Conservation (phyloP, 2,329 filamentous ascomycete species). For the Fusarium nurragi region DNA sequence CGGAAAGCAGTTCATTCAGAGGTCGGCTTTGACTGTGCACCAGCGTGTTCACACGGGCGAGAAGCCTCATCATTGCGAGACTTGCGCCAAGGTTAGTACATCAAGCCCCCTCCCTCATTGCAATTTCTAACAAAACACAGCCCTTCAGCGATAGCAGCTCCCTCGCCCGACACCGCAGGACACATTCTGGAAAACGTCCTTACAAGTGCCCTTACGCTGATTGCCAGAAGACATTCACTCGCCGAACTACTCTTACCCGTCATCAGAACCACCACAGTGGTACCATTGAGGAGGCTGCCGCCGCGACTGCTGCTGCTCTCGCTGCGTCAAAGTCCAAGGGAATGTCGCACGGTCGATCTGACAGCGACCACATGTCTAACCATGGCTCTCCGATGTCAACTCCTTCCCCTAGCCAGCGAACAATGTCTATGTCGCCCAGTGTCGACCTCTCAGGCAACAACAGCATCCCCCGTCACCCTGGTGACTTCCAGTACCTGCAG, state of each 20-base stretch:
- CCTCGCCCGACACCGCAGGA: constrained; percentile 89
- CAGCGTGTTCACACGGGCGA: constrained; percentile 96
- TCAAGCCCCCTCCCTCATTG: background rate
- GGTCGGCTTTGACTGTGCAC: constrained; percentile 94
- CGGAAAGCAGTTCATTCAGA: constrained; percentile 96
- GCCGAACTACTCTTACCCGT: constrained; percentile 91
- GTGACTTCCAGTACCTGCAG: constrained; percentile 76
- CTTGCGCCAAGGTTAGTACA: constrained; percentile 85
- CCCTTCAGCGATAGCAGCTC: constrained; percentile 97
- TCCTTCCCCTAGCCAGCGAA: constrained; percentile 82
- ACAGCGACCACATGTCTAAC: constrained; percentile 75
- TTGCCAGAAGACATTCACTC: constrained; percentile 98
- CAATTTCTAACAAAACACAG: constrained; percentile 56
- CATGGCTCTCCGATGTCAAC: constrained; percentile 80
- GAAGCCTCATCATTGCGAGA: constrained; percentile 97
- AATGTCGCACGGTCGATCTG: constrained; percentile 66
- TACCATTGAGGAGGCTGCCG: constrained; percentile 92
- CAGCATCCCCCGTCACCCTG: constrained; percentile 70
- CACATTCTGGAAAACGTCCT: constrained; percentile 93
- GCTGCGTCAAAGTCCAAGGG: constrained; percentile 62
- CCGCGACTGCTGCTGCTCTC: constrained; percentile 85
- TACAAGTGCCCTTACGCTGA: constrained; percentile 98
- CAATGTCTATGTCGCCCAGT: constrained; percentile 81
- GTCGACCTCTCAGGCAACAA: constrained; percentile 75
- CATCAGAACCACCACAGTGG: constrained; percentile 97